These are phyloP conservation scores for Solanum ossicruentum DNA, from an alignment of 257 asterid species.

Conservation along the genomic window DNA sequence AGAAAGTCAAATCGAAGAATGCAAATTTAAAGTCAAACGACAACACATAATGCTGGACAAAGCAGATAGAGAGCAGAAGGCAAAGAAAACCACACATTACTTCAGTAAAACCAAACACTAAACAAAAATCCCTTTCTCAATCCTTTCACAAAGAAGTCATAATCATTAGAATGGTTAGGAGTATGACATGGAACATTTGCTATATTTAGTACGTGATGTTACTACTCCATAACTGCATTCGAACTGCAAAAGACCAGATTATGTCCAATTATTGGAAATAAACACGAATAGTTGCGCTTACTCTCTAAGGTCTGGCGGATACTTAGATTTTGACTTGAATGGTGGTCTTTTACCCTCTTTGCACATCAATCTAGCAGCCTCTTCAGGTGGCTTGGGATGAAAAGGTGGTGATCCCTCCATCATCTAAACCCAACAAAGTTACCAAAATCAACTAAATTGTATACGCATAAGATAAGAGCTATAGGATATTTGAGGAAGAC, in stretches of 20 bases:
- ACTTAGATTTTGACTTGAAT: conserved; percentile 69
- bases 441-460: background rate
- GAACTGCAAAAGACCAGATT: background rate
- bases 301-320: conserved; percentile 80
- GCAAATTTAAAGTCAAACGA: background rate
- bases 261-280: background rate
- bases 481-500: background rate
- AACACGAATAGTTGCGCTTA: conserved; percentile 18
- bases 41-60: background rate
- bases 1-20: background rate
- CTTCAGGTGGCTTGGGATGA: conserved; percentile 72
- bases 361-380: conserved; percentile 49
- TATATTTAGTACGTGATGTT: background rate
- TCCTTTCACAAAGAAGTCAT: background rate
- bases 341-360: conserved; percentile 68
- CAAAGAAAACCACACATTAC: background rate
- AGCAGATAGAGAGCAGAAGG: background rate
- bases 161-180: background rate
- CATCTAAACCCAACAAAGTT: conserved; percentile 40
- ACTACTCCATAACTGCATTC: background rate
- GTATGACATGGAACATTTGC: background rate
- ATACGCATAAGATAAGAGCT: background rate
- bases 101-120: background rate
- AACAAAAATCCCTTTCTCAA: background rate
- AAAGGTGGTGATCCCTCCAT: conserved; percentile 72